A percentile compares a stretch with the other conserved stretches of the same genome.
These are phyloP conservation scores for Xeromyces bisporus DNA, from an alignment of 495 filamentous ascomycete genomes.

Conservation along the genomic window DNA sequence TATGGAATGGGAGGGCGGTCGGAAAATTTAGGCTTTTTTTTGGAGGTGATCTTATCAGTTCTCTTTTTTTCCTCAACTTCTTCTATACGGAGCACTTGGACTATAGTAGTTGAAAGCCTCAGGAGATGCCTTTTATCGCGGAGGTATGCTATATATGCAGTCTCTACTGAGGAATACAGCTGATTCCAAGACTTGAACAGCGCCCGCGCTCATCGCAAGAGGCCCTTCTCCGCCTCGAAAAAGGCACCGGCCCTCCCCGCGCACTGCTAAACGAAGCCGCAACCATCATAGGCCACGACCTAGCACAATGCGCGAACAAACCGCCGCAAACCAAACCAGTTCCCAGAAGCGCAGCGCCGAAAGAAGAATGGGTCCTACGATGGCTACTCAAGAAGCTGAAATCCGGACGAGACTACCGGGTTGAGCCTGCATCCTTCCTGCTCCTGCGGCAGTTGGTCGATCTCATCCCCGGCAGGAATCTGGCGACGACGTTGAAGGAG, in stretches of 20 bases:
- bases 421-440: conserved; percentile 30
- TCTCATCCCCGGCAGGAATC: conserved; percentile 24
- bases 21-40: conserved; percentile 19
- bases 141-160: conserved; percentile 17
- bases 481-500: conserved; percentile 32
- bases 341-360: conserved; percentile 19
- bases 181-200: conserved; percentile 9
- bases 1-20: conserved; percentile 22
- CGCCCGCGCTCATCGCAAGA: conserved; percentile 29
- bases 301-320: conserved; percentile 19
- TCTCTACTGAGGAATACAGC: no score
- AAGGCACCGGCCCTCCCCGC: conserved; percentile 25
- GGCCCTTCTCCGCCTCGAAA: conserved; percentile 35
- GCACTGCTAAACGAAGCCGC: conserved; percentile 29
- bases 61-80: conserved; percentile 11
- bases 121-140: conserved; percentile 26
- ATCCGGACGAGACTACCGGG: conserved; percentile 23
- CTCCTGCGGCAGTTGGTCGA: conserved; percentile 31
- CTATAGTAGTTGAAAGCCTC: no score
- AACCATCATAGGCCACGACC: conserved; percentile 30
- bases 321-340: conserved; percentile 16
- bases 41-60: neutral
- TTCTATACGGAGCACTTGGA: no score
- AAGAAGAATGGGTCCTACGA: conserved; percentile 49
- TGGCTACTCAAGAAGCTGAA: conserved; percentile 51